Evolutionary conservation across 2,329 filamentous ascomycete genomes (phyloP), one percentile per base, ranked within the genome.

Genomic region (Monosporascus sp.): DNA sequence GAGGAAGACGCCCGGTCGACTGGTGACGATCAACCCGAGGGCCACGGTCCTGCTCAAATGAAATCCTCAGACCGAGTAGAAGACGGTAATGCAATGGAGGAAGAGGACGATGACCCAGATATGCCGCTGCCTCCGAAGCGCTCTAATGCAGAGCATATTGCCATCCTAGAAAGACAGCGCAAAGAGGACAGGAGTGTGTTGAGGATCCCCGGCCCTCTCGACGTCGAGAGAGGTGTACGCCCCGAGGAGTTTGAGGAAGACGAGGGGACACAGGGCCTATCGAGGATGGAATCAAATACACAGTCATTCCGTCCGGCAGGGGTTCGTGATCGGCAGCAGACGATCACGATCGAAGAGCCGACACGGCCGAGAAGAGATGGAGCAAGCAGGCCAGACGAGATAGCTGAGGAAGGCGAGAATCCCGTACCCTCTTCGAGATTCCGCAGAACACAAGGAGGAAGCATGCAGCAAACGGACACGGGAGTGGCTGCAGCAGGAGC

Each of bases 191-290:
- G 88, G 52, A 86, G 84, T 51, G 84, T 91, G 0, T 74, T 97
- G 44, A 87, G 91, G 41, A 97, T 99, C 62, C 94, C 94, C 0
- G 92, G 92, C 20, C 94, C 94, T 1, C 80, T 92, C 62, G 94
- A 97, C 65, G 92, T 88, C 48, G 94, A 99, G 63, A 83, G 84
- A 49, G 94, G 93, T 26, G 79, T 90, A 56, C 77, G 85, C 9
- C 92, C 92, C 2, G 74, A 77, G 52, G 74, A 77, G 31, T 70
- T 84, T 2, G 67, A 71, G 4, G 68, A 69, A 17, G 66, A 65
- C 7, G 65, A 66, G 16, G 62, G 71, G 22, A 31, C 22, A 16
- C 22, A 26, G 20, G 43, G 43, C 11, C 43, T 46, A 27, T 16
- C 43, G 8, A 26, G 43, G 22, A 46, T 26, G 43, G 43, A 46